Conservation (phyloP, 2,329 filamentous ascomycete species). For the Zelopaecilomyces penicillatus region DNA sequence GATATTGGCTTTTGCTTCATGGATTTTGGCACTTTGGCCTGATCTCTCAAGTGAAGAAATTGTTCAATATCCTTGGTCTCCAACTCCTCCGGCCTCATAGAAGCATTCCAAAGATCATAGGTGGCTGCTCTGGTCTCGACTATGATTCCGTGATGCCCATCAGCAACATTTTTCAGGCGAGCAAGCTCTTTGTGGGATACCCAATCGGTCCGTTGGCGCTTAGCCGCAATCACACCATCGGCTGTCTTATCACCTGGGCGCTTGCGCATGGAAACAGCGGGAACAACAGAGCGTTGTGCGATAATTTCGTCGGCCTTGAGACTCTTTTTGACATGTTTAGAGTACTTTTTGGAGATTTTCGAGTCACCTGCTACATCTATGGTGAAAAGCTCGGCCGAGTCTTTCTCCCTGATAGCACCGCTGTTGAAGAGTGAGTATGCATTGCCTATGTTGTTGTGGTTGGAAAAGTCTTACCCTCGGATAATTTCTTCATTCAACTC, state of each 20-base stretch:
- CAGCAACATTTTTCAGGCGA: conserved; percentile 69
- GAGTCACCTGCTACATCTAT: conserved; percentile 68
- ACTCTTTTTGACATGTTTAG: conserved; percentile 62
- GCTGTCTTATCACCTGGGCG: conserved; percentile 60
- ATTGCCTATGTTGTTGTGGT: background rate
- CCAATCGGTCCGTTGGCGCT: conserved; percentile 69
- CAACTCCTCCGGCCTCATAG: conserved; percentile 26
- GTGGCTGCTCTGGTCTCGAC: conserved; percentile 51
- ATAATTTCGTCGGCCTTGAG: conserved; percentile 92
- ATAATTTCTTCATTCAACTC: conserved; percentile 84
- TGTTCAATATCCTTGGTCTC: conserved; percentile 31
- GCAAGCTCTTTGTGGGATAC: conserved; percentile 78
- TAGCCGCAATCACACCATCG: conserved; percentile 64
- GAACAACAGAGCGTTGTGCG: conserved; percentile 70
- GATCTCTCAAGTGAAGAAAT: conserved; percentile 58
- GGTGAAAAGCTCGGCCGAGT: conserved; percentile 75
- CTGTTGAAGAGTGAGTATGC: conserved; percentile 35
- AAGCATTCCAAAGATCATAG: conserved; percentile 71
- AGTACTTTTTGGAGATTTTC: conserved; percentile 53
- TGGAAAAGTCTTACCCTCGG: conserved; percentile 54
- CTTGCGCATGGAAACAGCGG: conserved; percentile 72
- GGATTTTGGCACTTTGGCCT: conserved; percentile 65
- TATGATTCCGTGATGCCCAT: conserved; percentile 53
- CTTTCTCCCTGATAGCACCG: conserved; percentile 76
- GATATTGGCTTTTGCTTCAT: conserved; percentile 71